Base-by-base conservation (phyloP, 345 rosid genomes). In the Excoecaria agallocha region DNA sequence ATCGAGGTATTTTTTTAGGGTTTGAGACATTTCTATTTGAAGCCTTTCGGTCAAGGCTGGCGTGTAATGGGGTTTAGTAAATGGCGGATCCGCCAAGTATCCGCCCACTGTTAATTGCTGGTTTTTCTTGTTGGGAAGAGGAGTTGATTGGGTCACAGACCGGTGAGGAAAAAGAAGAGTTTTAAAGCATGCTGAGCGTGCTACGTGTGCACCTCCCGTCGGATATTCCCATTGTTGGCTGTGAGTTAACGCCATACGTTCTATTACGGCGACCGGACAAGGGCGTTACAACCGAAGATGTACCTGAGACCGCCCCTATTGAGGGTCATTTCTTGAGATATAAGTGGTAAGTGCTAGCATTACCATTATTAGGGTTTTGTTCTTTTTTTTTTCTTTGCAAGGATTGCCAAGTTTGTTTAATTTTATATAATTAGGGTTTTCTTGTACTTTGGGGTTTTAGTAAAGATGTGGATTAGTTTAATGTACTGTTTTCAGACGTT, bases 211-310 rank as follows among this genome's bases (percentile, higher is more conserved):
- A 92, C 85, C 89, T 94, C 79, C 97, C 98, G 51, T 92, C 98
- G 78, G 98, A 94, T 81, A 92, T 92, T 15, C 98, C 98, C 71
- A 91, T 92, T 77, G 98, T 94, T 76, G 98, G 98, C 83, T 91
- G 98, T 65, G 98, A 94, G 86, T 84, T 94, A 66, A 87, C 98
- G 78, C 98, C 98, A 54, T 91, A 92, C 78, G 95, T 94, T 37
- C 90, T 92, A 39, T 72, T 92, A 63, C 89, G 93, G 71, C 95
- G 91, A 25, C 91, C 92, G 3, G 91, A 93, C 71, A 89, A 84
- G 79, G 49, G 83, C 39, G 72, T 76, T 52, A 70, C 84, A 66
- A 83, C 90, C 70, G 96, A 93, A 24, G 98, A 94, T 84, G 91
- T 92, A 15, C 84, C 91, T 0, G 98, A 94, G 86, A 84, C 90